These are phyloP conservation scores for Globisporangium spiculum DNA, from an alignment of 352 stramenopile genomes.

Conservation along the genomic window DNA sequence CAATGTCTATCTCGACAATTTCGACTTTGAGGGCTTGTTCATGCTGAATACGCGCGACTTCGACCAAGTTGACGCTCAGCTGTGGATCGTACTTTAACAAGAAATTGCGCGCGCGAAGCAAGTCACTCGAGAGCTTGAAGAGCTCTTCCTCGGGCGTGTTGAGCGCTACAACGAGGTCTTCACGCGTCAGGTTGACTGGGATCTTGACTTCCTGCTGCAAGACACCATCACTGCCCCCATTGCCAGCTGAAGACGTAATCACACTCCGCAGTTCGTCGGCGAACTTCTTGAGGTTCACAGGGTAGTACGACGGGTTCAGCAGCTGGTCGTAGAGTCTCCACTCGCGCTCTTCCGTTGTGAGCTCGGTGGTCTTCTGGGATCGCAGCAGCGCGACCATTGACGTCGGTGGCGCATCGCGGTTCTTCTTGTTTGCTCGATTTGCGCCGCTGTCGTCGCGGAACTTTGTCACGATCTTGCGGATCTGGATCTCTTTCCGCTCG, in stretches of 20 bases:
- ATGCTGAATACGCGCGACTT: conserved; percentile 37
- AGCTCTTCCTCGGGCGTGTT: conserved; percentile 72
- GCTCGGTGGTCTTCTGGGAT: conserved; percentile 38
- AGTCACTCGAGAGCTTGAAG: conserved; percentile 58
- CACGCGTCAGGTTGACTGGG: conserved; percentile 42
- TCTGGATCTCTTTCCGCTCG: conserved; percentile 66
- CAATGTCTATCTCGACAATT: conserved; percentile 78
- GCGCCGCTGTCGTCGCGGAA: conserved; percentile 53
- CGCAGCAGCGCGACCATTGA: conserved; percentile 52
- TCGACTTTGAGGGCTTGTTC: conserved; percentile 26
- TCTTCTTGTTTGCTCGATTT: conserved; percentile 8
- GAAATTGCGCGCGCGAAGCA: conserved; percentile 53
- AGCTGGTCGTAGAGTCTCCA: conserved; percentile 71
- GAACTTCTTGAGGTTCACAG: conserved; percentile 45
- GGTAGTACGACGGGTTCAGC: conserved; percentile 71
- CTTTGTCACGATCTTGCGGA: conserved; percentile 67
- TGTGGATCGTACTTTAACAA: conserved; percentile 67
- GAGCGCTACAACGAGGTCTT: conserved; percentile 57
- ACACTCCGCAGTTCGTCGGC: conserved; percentile 15
- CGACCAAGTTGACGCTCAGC: conserved; percentile 48
- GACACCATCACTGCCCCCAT: conserved; percentile 7
- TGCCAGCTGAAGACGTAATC: background rate
- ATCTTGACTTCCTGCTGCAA: conserved; percentile 22
- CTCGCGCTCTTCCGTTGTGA: conserved; percentile 65
- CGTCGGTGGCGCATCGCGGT: conserved; percentile 15